Percentiles rank a stretch among this genome's conserved stretches.
Conservation (phyloP, 2,329 filamentous ascomycete species). For the Xylaria sp. region DNA sequence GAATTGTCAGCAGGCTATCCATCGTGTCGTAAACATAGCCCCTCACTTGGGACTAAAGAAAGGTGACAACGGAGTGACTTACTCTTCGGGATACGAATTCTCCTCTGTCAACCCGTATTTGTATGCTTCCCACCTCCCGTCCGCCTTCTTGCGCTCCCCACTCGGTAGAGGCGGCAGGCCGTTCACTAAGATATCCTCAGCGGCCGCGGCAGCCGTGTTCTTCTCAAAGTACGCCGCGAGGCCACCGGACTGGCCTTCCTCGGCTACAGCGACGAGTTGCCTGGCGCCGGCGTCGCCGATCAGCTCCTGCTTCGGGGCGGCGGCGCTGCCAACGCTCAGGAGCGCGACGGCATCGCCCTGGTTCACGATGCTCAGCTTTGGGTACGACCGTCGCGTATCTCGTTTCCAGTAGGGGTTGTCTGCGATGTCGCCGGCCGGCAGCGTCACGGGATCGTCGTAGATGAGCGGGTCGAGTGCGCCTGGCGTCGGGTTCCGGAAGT, state of each 20-base stretch:
- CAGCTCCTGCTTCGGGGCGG: slow-evolving; percentile 82
- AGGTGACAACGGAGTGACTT: slow-evolving; percentile 53
- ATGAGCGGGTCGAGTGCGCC: slow-evolving; percentile 74
- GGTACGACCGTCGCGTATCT: slow-evolving; percentile 85
- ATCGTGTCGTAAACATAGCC: not conserved
- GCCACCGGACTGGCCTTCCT: slow-evolving; percentile 74
- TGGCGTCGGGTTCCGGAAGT: slow-evolving; percentile 88
- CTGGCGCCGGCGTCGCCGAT: slow-evolving; percentile 76
- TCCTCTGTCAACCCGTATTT: slow-evolving; percentile 73
- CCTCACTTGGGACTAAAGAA: not conserved
- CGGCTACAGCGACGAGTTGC: slow-evolving; percentile 78
- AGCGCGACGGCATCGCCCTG: slow-evolving; percentile 89
- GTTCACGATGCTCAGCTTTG: slow-evolving; percentile 79
- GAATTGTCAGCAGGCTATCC: slow-evolving; percentile 23
- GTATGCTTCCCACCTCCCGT: slow-evolving; percentile 71
- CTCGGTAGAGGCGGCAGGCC: slow-evolving; percentile 89
- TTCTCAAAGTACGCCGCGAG: slow-evolving; percentile 80
- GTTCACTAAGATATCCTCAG: slow-evolving; percentile 73
- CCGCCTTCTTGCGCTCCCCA: slow-evolving; percentile 67
- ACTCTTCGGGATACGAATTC: slow-evolving; percentile 77
- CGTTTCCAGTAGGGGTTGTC: slow-evolving; percentile 98
- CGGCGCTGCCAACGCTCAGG: slow-evolving; percentile 84
- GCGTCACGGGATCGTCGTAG: slow-evolving; percentile 85
- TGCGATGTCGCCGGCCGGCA: slow-evolving; percentile 87
- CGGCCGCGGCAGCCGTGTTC: slow-evolving; percentile 57